phyloP scores from a whole-genome alignment of 805 yeast species.

The Sungouiella blattae region DNA sequence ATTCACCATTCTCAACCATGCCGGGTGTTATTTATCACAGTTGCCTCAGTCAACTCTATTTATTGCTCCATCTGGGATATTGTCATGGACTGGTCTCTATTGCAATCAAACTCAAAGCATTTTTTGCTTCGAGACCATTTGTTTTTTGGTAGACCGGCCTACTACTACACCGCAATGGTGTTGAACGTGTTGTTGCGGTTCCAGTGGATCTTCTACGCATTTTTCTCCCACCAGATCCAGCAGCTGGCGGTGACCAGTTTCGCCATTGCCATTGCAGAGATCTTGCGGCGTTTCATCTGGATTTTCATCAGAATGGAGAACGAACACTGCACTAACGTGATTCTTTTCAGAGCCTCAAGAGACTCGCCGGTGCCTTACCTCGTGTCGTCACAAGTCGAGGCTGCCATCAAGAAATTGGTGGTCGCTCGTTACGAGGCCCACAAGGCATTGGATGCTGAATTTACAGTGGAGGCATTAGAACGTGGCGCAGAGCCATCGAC shows the following conservation, averaged over 20 bases:
- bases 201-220: conserved; percentile 89
- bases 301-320: conserved; percentile 90
- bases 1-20: conserved; percentile 43
- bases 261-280: conserved; percentile 76
- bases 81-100: conserved; percentile 92
- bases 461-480: background rate
- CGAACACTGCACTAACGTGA: conserved; percentile 90
- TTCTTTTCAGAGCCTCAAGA: conserved; percentile 79
- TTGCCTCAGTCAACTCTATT: conserved; percentile 72
- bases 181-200: conserved; percentile 73
- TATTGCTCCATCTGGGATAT: conserved; percentile 82
- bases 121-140: conserved; percentile 67
- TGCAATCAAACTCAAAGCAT: conserved; percentile 61
- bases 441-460: conserved; percentile 4
- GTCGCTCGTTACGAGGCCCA: conserved; percentile 24
- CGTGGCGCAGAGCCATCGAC: too few relatives aligned
- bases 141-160: conserved; percentile 51
- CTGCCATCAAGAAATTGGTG: conserved; percentile 34
- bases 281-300: conserved; percentile 85
- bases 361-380: conserved; percentile 85
- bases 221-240: conserved; percentile 70
- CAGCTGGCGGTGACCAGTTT: conserved; percentile 88
- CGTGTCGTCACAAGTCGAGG: conserved; percentile 30
- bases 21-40: conserved; percentile 61
- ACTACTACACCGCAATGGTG: conserved; percentile 74